Evolutionary conservation across 2,329 filamentous ascomycete genomes (phyloP), one percentile per base, ranked within the genome.

Genomic region (Rhynchosporium agropyri): DNA sequence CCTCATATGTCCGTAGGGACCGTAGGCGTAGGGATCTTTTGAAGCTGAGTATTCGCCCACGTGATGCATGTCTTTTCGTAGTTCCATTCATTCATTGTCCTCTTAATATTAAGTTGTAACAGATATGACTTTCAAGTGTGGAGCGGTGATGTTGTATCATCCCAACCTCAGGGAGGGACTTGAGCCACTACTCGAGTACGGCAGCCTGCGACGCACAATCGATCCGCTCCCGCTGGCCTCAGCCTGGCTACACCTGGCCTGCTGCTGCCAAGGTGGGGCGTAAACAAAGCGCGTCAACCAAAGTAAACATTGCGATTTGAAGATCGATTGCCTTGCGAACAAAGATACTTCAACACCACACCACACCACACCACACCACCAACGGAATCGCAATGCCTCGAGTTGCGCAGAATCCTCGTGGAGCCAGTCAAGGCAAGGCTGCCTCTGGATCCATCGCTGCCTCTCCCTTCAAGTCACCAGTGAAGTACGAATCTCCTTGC

Each of bases 351-450:
- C 57, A 55, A 65, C 58, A 43, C 29, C 45, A 58, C 33, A 46
- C 43, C 43, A 46, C 40, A 40, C 42, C 15, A 46, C 40, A 7
- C 33, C 15, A 56, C 42, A 20, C 33, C 50, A 63, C 29, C 20
- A 45, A 61, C 57, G 5, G 51, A 60, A 38, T 38, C 54, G 67
- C 59, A 9, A 86, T 86, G 83, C 82, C 83, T 76, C 82, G 83
- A 75, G 79, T 84, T 61, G 80, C 79, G 71, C 81, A 81, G 66
- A 74, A 76, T 8, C 77, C 78, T 29, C 74, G 74, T 4, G 61
- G 61, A 66, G 71, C 72, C 58, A 79, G 77, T 70, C 77, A 76
- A 67, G 76, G 72, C 53, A 70, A 70, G 33, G 68, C 75, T 70
- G 77, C 79, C 62, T 80, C 80, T 65, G 69, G 71, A 40, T 73